Evolutionary conservation across 2,329 filamentous ascomycete genomes (phyloP).

Genomic region (Apiospora malaysiana): DNA sequence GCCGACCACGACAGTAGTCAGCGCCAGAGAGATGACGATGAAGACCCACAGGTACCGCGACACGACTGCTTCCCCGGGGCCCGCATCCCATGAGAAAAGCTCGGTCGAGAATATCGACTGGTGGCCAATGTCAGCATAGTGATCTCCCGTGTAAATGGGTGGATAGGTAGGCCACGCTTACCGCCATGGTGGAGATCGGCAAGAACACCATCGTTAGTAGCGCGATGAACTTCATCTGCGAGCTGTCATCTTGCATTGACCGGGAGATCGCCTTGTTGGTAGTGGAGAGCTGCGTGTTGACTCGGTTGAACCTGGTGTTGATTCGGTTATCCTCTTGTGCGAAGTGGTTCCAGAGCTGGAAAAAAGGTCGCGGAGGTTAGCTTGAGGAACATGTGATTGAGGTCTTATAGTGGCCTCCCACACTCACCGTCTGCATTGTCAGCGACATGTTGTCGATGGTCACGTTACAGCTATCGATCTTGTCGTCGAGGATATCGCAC

Average conservation of each 20-base stretch:
- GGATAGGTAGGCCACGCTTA: slow-evolving; percentile 22
- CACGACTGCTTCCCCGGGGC: slow-evolving; percentile 29
- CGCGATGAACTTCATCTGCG: slow-evolving; percentile 39
- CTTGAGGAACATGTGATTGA: rapidly evolving
- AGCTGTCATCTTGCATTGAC: slow-evolving; percentile 34
- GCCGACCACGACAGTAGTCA: slow-evolving; percentile 31
- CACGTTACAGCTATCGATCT: slow-evolving; percentile 36
- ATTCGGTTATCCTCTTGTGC: slow-evolving; percentile 32
- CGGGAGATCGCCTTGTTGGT: slow-evolving; percentile 33
- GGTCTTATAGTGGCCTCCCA: too few species aligned
- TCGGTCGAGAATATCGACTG: slow-evolving; percentile 39
- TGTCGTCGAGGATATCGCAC: slow-evolving; percentile 28
- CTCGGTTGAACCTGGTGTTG: slow-evolving; percentile 12
- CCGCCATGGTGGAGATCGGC: slow-evolving; percentile 36
- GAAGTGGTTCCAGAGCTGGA: slow-evolving; percentile 38
- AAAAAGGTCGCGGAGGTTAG: too few species aligned
- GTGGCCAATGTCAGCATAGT: background rate
- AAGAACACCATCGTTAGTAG: slow-evolving; percentile 39
- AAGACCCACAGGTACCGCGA: slow-evolving; percentile 37
- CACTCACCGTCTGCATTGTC: slow-evolving; percentile 36
- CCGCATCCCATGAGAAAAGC: slow-evolving; percentile 35
- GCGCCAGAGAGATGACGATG: slow-evolving; percentile 28
- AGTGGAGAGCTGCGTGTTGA: slow-evolving; percentile 33
- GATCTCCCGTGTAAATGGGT: too few species aligned
- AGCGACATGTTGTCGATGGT: slow-evolving; percentile 35